Conservation (phyloP, 805 yeast species). For the Lipomyces chichibuensis region DNA sequence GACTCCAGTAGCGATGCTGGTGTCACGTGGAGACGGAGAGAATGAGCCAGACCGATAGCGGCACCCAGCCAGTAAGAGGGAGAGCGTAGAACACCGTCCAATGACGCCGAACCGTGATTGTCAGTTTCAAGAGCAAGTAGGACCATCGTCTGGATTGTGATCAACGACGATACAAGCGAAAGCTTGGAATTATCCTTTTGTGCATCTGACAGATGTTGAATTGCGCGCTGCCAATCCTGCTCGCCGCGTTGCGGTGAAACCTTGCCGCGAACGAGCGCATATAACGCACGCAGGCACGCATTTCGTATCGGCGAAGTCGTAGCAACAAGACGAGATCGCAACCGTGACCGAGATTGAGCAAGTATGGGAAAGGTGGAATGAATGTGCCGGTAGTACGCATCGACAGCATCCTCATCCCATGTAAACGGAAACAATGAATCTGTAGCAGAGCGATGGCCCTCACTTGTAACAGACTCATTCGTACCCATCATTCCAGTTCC, state of each 20-base stretch:
- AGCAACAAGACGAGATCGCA: constrained; percentile 40
- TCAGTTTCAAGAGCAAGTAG: constrained; percentile 43
- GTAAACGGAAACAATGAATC: constrained; percentile 14
- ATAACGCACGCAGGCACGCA: constrained; percentile 39
- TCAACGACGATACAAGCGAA: constrained; percentile 31
- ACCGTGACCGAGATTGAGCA: constrained; percentile 43
- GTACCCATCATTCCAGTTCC: constrained; percentile 22
- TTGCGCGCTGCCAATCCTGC: constrained; percentile 21
- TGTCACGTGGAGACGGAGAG: constrained; percentile 34
- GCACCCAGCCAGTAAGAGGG: constrained; percentile 44
- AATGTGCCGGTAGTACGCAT: constrained; percentile 44
- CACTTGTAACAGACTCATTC: background rate
- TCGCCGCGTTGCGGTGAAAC: constrained; percentile 5
- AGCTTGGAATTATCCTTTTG: constrained; percentile 3
- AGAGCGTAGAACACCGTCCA: constrained; percentile 17
- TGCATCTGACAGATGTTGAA: constrained; percentile 29
- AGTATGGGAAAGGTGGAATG: constrained; percentile 48
- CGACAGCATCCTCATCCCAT: constrained; percentile 43
- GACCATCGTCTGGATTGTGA: constrained; percentile 43
- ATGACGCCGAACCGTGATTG: constrained; percentile 26
- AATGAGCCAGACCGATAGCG: constrained; percentile 43
- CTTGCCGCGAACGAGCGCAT: constrained; percentile 22
- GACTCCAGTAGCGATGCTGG: constrained; percentile 21
- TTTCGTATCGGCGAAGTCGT: constrained; percentile 38
- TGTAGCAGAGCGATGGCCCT: background rate